phyloP scores from a whole-genome alignment of 306 rosid genomes.

The Acacia melanoxylon region DNA sequence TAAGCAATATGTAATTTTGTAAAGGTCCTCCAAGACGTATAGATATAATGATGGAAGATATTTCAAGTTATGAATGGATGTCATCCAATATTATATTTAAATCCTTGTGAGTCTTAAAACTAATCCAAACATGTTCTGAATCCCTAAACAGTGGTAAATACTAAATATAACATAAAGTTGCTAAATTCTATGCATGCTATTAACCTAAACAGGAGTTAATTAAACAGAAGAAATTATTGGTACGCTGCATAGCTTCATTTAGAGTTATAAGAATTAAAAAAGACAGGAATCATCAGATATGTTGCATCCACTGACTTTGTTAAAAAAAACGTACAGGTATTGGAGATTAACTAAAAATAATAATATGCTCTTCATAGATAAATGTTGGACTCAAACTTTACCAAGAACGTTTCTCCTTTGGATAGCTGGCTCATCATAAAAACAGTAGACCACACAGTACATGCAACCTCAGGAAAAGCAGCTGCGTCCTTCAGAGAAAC shows the following conservation, averaged over 20 bases:
- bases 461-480: conserved; percentile 82
- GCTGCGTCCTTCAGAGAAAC: conserved; percentile 79
- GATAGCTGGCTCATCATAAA: conserved; percentile 79
- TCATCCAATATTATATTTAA: neutral
- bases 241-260: neutral
- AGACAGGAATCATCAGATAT: neutral
- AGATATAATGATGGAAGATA: neutral
- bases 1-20: neutral
- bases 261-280: neutral
- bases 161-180: neutral
- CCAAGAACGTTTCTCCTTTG: conserved; percentile 80
- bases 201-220: neutral
- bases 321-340: neutral
- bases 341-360: neutral
- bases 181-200: neutral
- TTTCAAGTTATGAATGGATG: neutral
- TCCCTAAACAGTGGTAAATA: neutral
- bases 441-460: conserved; percentile 92
- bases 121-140: neutral
- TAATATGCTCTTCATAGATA: neutral
- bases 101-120: neutral
- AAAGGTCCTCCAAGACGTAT: neutral
- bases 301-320: neutral
- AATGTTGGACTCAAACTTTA: conserved; percentile 23
- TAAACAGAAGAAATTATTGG: neutral